Evolutionary conservation across 495 filamentous ascomycete species (phyloP), one percentile per base, ranked within the genome.

Genomic region (Neurospora terricola): DNA sequence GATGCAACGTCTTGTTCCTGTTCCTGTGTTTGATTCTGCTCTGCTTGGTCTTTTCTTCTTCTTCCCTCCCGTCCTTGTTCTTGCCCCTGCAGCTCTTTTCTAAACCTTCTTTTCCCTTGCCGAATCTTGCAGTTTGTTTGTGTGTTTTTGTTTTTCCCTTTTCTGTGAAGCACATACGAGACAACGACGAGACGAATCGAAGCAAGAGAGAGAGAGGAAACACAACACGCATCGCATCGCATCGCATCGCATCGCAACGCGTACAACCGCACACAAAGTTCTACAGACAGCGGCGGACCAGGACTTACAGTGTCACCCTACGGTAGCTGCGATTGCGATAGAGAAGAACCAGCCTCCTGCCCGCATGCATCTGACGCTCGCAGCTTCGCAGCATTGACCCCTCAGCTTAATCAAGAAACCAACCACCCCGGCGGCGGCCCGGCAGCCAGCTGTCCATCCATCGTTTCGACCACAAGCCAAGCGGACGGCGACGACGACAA

Each of bases 41-140:
- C n/a, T 39, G n/a, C 68, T 72, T 69, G 59, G 38, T 38, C 69
- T 40, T 36, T 68, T 42, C 12, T 71, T 71, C 42, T 62, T 71
- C 42, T 66, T 68, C 30, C 66, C 38, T 69, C 48, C 59, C 59
- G 71, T 36, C 38, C 23, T 48, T 69, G 48, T 16, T 66, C 54
- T 59, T 59, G 48, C 11, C 48, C 48, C 54, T 66, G 54, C 54
- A 66, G 54, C 54, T 66, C 23, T 62, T 9, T 62, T 62, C 23
- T 62, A 16, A 16, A 62, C 23, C 54, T 62, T 54, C 21, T 27
- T 27, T 59, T 27, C 23, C 48, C 21, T 27, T 59, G 48, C 48
- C 43, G 43, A 48, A 48, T 48, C 43, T 48, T 8, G 18, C 42
- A 21, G 9, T 5, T n/a, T 43, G 42, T 43, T 43, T 43, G 42